These are phyloP conservation scores for Stylosanthes scabra DNA, from an alignment of 331 rosid genomes.

Conservation along the genomic window DNA sequence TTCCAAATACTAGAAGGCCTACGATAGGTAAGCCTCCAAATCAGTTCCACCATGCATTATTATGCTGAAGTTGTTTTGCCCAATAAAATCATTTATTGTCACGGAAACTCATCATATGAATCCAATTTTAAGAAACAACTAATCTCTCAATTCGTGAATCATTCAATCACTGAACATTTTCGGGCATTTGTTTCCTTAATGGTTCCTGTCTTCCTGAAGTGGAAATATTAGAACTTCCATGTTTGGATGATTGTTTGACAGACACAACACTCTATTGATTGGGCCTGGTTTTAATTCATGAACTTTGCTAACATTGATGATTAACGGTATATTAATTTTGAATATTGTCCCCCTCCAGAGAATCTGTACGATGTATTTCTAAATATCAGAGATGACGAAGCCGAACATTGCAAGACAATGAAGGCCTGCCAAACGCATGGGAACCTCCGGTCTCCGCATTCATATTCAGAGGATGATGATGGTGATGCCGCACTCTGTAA, in stretches of 20 bases:
- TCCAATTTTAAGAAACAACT: too few species aligned
- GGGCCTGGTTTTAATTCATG: background rate
- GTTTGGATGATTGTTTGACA: background rate
- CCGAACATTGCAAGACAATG: conserved; percentile 98
- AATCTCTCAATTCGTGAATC: too few species aligned
- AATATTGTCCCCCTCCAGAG: conserved; percentile 47
- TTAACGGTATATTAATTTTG: conserved; percentile 10
- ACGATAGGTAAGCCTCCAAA: conserved; percentile 67
- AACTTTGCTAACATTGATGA: conserved; percentile 28
- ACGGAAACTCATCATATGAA: too few species aligned
- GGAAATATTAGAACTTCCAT: background rate
- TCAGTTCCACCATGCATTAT: conserved; percentile 19
- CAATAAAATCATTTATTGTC: background rate
- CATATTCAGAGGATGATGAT: conserved; percentile 52
- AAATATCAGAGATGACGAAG: conserved; percentile 96
- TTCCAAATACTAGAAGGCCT: conserved; percentile 92
- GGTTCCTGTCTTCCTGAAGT: too few species aligned
- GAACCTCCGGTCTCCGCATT: conserved; percentile 91
- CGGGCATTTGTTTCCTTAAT: too few species aligned
- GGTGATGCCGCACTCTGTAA: conserved; percentile 52
- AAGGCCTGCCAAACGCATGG: conserved; percentile 94
- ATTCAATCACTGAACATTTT: too few species aligned
- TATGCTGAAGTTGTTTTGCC: conserved; percentile 30
- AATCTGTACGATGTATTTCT: conserved; percentile 86
- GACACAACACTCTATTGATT: conserved; percentile 1